Evolutionary conservation across 176 grass and related monocot species (phyloP).

Genomic region (Oryza officinalis): DNA sequence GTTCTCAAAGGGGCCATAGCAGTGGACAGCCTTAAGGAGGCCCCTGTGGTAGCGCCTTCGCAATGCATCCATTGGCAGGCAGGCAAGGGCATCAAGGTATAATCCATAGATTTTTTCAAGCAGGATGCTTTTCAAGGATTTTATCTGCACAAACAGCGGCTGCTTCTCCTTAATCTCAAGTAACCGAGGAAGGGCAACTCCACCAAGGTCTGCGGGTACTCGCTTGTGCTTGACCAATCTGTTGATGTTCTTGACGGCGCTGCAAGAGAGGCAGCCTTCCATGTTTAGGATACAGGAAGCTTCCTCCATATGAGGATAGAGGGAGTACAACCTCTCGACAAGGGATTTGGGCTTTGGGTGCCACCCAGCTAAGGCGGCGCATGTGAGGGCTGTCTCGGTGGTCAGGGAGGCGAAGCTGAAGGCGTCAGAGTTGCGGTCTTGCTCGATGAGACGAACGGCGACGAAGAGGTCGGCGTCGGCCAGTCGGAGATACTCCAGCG

Average conservation of each 20-base stretch:
- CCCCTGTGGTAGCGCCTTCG: not conserved
- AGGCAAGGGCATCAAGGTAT: slow-evolving; percentile 4
- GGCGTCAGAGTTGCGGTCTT: too few species aligned
- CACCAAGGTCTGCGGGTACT: not conserved
- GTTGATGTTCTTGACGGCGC: not conserved
- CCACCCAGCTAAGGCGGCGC: too few species aligned
- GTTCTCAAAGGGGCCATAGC: slow-evolving; percentile 9
- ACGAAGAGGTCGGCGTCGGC: too few species aligned
- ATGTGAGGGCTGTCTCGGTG: too few species aligned
- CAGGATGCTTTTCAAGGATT: not conserved
- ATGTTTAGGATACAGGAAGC: not conserved
- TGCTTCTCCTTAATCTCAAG: not conserved
- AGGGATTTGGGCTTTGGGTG: too few species aligned
- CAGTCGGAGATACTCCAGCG: too few species aligned
- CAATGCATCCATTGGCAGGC: not conserved
- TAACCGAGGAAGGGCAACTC: not conserved
- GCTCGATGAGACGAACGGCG: too few species aligned
- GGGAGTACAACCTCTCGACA: too few species aligned
- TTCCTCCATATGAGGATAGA: too few species aligned
- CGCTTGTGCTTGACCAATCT: not conserved
- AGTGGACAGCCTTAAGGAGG: slow-evolving; percentile 39
- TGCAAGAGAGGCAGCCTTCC: not conserved
- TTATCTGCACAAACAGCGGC: not conserved
- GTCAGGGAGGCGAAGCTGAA: too few species aligned
- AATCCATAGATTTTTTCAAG: slow-evolving; percentile 5